phyloP scores from a whole-genome alignment of 2,329 filamentous ascomycete species.

The Helminthosporium solani region DNA sequence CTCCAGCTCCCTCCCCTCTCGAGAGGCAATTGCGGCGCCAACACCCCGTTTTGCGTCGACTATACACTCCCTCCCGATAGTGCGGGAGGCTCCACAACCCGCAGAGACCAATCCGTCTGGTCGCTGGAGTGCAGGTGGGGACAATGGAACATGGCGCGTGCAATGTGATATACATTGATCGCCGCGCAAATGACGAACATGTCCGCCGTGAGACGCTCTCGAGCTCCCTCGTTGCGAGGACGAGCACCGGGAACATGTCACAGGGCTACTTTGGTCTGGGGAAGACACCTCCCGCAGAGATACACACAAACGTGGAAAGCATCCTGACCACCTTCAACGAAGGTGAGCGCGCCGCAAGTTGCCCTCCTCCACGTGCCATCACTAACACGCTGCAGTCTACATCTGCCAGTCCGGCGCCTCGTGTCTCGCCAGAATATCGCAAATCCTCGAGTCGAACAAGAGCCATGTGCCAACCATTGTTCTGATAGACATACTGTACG shows the following conservation, averaged over 20 bases:
- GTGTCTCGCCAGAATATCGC: constrained; percentile 40
- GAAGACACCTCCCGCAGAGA: constrained; percentile 35
- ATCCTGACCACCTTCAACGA: constrained; percentile 45
- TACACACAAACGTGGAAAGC: constrained; percentile 43
- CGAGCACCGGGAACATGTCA: constrained; percentile 34
- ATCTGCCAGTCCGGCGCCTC: constrained; percentile 43
- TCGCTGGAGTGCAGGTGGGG: constrained; percentile 33
- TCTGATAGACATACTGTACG: constrained; percentile 47
- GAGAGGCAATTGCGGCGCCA: constrained; percentile 10
- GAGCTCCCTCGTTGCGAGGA: constrained; percentile 34
- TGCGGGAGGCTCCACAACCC: constrained; percentile 29
- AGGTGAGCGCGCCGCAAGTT: constrained; percentile 29
- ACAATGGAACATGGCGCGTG: constrained; percentile 48
- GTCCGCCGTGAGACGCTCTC: constrained; percentile 41
- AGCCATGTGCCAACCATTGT: constrained; percentile 42
- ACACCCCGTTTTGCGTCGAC: constrained; percentile 23
- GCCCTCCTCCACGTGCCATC: not conserved
- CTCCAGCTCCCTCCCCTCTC: constrained; percentile 9
- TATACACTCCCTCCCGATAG: constrained; percentile 24
- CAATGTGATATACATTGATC: constrained; percentile 48
- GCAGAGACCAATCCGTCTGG: constrained; percentile 33
- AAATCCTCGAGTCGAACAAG: constrained; percentile 36
- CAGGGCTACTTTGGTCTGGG: constrained; percentile 40
- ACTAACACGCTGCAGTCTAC: constrained; percentile 31
- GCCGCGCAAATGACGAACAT: constrained; percentile 44